Evolutionary conservation across 805 yeast species (phyloP).

Genomic region (Yarrowia sp.): DNA sequence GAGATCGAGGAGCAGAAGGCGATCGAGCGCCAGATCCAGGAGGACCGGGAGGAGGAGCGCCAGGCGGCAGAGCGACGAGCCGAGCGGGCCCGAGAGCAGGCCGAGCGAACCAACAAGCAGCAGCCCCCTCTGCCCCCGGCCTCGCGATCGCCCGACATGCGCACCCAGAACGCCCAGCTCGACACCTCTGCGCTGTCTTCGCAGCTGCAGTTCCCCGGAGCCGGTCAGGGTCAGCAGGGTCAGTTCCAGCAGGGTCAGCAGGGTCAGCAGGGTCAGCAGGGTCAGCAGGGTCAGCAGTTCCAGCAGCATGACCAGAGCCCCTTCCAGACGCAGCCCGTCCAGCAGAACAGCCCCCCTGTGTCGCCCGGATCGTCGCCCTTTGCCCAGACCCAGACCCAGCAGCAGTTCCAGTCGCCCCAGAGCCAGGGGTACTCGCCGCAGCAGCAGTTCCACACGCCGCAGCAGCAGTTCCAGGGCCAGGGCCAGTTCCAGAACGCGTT

Average conservation of each 20-base stretch:
- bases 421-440: background rate
- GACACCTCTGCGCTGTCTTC: slow-evolving; percentile 14
- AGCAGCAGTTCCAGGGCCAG: background rate
- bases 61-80: slow-evolving; percentile 12
- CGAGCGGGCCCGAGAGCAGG: slow-evolving; percentile 9
- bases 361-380: slow-evolving; percentile 3
- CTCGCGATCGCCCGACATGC: slow-evolving; percentile 13
- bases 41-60: slow-evolving; percentile 21
- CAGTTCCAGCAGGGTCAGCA: background rate
- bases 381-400: slow-evolving; percentile 1
- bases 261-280: background rate
- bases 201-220: slow-evolving; percentile 18
- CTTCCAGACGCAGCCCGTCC: too few relatives aligned
- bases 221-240: background rate
- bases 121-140: slow-evolving; percentile 23
- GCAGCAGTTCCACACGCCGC: background rate
- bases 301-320: too few relatives aligned
- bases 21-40: slow-evolving; percentile 26
- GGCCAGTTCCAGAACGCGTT: background rate
- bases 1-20: slow-evolving; percentile 25
- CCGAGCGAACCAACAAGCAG: slow-evolving; percentile 13
- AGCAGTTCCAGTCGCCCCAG: slow-evolving; percentile 5
- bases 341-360: slow-evolving; percentile 19
- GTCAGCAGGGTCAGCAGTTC: background rate
- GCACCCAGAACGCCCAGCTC: slow-evolving; percentile 3